Evolutionary conservation across 2,329 filamentous ascomycete genomes (phyloP).

Genomic region (Pezicula rhizophila): DNA sequence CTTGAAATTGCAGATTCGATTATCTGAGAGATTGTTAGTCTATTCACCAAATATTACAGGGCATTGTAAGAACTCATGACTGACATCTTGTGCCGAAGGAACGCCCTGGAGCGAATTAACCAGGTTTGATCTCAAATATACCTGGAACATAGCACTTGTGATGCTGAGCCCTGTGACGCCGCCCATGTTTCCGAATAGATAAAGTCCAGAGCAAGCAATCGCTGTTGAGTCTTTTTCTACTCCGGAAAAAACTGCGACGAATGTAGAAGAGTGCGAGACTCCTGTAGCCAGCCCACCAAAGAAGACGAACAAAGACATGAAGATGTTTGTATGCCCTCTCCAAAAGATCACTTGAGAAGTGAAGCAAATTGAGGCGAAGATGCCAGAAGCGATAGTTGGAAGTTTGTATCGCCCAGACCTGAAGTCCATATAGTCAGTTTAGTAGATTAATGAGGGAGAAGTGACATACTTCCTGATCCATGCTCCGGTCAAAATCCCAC

Average conservation of each 20-base stretch:
- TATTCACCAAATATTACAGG: not conserved
- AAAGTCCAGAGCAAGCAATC: conserved; percentile 42
- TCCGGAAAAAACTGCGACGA: conserved; percentile 42
- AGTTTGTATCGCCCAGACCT: conserved; percentile 53
- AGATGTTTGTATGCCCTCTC: conserved; percentile 51
- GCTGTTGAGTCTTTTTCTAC: conserved; percentile 40
- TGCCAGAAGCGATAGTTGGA: conserved; percentile 44
- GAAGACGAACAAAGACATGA: conserved; percentile 54
- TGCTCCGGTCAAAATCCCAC: conserved; percentile 52
- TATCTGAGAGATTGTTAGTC: not conserved
- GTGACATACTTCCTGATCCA: conserved; percentile 23
- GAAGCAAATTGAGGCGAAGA: conserved; percentile 45
- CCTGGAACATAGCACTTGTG: conserved; percentile 8
- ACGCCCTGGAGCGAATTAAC: not conserved
- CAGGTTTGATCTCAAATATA: not conserved
- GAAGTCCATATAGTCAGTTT: not conserved
- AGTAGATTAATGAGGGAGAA: not conserved
- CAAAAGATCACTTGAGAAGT: conserved; percentile 47
- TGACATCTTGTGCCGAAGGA: not conserved
- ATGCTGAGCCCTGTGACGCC: conserved; percentile 15
- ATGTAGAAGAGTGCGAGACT: conserved; percentile 38
- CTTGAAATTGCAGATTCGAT: not conserved
- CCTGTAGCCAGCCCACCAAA: conserved; percentile 48
- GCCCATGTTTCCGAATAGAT: conserved; percentile 29
- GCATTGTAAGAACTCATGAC: not conserved